phyloP scores from a whole-genome alignment of 768 basidiomycete species.

The Pleurotus pulmonarius region DNA sequence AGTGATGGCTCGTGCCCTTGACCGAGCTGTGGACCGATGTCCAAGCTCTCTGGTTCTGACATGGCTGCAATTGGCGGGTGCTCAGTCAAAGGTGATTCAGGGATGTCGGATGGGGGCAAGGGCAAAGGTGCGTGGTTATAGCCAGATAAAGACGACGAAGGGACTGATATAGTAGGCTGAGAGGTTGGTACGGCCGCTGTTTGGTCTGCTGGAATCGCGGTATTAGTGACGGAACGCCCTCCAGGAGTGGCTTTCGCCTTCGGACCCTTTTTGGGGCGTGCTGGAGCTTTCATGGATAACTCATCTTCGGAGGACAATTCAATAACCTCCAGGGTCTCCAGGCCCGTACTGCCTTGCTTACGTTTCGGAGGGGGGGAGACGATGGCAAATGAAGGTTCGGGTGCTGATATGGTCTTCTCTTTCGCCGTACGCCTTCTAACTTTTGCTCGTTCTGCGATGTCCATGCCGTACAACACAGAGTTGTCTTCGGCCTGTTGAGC shows the following conservation, averaged over 20 bases:
- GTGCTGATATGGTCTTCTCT: background rate
- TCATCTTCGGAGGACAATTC: slow-evolving; percentile 44
- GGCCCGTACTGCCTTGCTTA: background rate
- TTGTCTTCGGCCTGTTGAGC: no score
- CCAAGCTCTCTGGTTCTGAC: background rate
- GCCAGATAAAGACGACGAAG: slow-evolving; percentile 17
- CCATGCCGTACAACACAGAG: slow-evolving; percentile 20
- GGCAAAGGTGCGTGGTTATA: background rate
- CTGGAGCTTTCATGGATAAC: slow-evolving; percentile 20
- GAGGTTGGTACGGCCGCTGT: slow-evolving; percentile 11
- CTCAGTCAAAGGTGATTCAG: background rate
- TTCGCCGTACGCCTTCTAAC: slow-evolving; percentile 39
- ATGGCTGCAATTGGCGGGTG: slow-evolving; percentile 1
- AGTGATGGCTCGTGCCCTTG: background rate
- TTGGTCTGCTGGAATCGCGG: slow-evolving; percentile 15
- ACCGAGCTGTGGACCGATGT: background rate
- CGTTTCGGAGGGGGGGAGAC: background rate
- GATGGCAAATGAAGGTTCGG: background rate
- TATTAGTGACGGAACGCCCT: no score
- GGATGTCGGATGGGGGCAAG: background rate
- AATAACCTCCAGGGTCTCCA: slow-evolving; percentile 30
- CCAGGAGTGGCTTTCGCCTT: slow-evolving; percentile 18
- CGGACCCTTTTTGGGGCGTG: slow-evolving; percentile 13
- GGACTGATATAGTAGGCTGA: slow-evolving; percentile 18
- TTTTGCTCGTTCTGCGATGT: slow-evolving; percentile 58